Percentiles rank a stretch among this genome's conserved stretches.
Evolutionary conservation across 2,329 filamentous ascomycete species (phyloP).

Genomic region (Nothopassalora personata): DNA sequence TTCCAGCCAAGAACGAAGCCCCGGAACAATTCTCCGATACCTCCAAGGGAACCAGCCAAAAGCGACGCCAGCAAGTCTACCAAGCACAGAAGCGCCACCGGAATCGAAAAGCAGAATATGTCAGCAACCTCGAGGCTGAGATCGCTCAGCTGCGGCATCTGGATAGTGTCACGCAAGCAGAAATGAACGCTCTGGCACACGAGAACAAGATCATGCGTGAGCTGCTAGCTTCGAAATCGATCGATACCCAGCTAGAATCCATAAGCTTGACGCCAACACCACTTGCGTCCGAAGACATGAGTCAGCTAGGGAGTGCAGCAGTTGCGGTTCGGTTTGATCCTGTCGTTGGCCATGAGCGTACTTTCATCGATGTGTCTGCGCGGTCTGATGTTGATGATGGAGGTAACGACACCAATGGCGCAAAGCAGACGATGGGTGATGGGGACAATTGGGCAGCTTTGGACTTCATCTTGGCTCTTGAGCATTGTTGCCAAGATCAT

Average conservation of each 20-base stretch:
- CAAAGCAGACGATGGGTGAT: neutral
- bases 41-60: conserved; percentile 5
- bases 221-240: conserved; percentile 11
- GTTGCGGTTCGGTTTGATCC: conserved; percentile 17
- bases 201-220: conserved; percentile 19
- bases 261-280: conserved; percentile 1
- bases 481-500: conserved; percentile 22
- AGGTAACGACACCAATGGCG: neutral
- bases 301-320: conserved; percentile 6
- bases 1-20: neutral
- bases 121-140: conserved; percentile 20
- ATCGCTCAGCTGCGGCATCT: conserved; percentile 19
- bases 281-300: neutral
- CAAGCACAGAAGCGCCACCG: conserved; percentile 27
- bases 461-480: conserved; percentile 25
- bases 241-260: conserved; percentile 11
- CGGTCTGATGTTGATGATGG: neutral
- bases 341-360: conserved; percentile 18
- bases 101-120: conserved; percentile 23
- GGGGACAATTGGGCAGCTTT: conserved; percentile 19
- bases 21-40: neutral
- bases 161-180: conserved; percentile 17
- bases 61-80: conserved; percentile 24
- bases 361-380: conserved; percentile 17
- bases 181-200: conserved; percentile 18